Evolutionary conservation across 2,329 filamentous ascomycete genomes (phyloP).

Genomic region (Dothidotthia symphoricarpi): DNA sequence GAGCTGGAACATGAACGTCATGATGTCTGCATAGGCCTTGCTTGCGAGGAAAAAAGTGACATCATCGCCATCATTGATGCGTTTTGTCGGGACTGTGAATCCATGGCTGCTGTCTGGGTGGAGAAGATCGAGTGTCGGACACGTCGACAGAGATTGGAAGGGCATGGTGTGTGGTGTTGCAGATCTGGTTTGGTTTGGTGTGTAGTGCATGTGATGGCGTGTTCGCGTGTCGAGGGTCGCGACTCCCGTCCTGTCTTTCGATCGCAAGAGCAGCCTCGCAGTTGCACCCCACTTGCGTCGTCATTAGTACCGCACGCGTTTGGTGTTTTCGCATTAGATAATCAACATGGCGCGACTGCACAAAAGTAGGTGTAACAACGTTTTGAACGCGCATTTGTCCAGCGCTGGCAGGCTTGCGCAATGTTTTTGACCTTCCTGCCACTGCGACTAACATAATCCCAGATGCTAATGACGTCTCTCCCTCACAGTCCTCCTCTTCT

Average conservation of each 20-base stretch:
- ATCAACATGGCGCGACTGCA: slow-evolving; percentile 12
- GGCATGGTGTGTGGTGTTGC: slow-evolving; percentile 19
- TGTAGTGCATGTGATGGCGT: slow-evolving; percentile 21
- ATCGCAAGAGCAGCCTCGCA: background rate
- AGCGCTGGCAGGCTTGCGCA: no score
- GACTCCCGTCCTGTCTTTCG: background rate
- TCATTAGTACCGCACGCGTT: slow-evolving; percentile 1
- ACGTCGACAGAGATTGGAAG: slow-evolving; percentile 11
- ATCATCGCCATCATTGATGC: slow-evolving; percentile 81
- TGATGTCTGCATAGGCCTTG: slow-evolving; percentile 82
- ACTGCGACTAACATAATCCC: no score
- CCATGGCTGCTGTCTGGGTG: slow-evolving; percentile 19
- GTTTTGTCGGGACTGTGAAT: slow-evolving; percentile 71
- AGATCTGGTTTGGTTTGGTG: slow-evolving; percentile 3
- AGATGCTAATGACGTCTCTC: background rate
- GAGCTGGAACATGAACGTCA: slow-evolving; percentile 83
- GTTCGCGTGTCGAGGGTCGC: slow-evolving; percentile 3
- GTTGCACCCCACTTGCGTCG: slow-evolving; percentile 8
- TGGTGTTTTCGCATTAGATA: background rate
- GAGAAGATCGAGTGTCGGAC: slow-evolving; percentile 23
- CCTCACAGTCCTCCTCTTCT: background rate
- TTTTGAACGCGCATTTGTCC: no score
- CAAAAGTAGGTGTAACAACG: background rate
- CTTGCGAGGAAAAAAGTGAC: slow-evolving; percentile 77
- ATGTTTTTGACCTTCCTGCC: no score